Conservation (phyloP, 2,329 filamentous ascomycete genomes). For the Chrysoporthe deuterocubensis region DNA sequence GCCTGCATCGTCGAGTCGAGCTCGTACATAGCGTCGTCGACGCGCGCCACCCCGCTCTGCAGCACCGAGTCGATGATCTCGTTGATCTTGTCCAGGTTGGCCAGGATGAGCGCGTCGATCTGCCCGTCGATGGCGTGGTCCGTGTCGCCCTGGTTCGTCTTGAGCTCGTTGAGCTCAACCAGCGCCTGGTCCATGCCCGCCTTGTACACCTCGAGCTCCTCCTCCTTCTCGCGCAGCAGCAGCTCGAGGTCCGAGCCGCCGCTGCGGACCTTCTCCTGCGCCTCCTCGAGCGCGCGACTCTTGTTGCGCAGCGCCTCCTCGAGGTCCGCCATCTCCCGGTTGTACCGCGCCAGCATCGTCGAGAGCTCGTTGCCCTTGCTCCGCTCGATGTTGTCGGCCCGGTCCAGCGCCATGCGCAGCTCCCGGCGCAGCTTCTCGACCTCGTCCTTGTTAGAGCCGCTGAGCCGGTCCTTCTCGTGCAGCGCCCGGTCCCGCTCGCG, state of each 20-base stretch:
- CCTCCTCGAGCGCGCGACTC: slow-evolving; percentile 82
- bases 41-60: slow-evolving; percentile 87
- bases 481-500: slow-evolving; percentile 90
- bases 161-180: slow-evolving; percentile 87
- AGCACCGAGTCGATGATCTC: slow-evolving; percentile 97
- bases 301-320: slow-evolving; percentile 92
- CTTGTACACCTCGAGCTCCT: slow-evolving; percentile 97
- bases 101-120: slow-evolving; percentile 85
- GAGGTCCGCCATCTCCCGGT: slow-evolving; percentile 94
- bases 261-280: slow-evolving; percentile 76
- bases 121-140: slow-evolving; percentile 86
- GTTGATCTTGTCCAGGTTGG: slow-evolving; percentile 91
- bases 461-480: slow-evolving; percentile 88
- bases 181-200: slow-evolving; percentile 96
- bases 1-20: slow-evolving; percentile 98
- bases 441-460: slow-evolving; percentile 88
- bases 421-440: slow-evolving; percentile 93
- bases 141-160: slow-evolving; percentile 72
- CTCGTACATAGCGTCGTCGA: slow-evolving; percentile 96
- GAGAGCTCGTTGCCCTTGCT: slow-evolving; percentile 95
- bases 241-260: slow-evolving; percentile 85
- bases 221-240: slow-evolving; percentile 89
- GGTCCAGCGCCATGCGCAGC: slow-evolving; percentile 87
- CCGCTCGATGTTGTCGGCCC: slow-evolving; percentile 88
- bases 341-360: slow-evolving; percentile 92